Evolutionary conservation across 208 protist genomes (phyloP), one percentile per base, ranked within the genome.

Genomic region (Crithidia acanthocephali): DNA sequence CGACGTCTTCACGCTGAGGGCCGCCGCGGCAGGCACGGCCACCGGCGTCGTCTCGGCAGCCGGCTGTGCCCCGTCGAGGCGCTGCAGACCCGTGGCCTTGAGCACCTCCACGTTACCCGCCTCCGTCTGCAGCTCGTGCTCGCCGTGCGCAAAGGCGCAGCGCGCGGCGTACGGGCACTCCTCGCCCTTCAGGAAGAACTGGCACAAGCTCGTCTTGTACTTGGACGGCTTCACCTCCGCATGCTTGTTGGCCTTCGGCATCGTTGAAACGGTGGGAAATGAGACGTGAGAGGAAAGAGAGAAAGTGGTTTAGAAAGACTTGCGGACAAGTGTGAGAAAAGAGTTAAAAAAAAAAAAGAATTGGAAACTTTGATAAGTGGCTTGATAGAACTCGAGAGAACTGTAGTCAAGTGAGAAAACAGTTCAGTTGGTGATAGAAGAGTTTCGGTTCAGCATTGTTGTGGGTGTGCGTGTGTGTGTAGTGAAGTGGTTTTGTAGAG

Each of bases 181-280:
- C 65, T 85, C 70, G 27, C 82, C 68, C 44, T 81, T 80, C 5
- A 75, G 7, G 52, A 81, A 95, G 79, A 83, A 90, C 57, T 90
- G 83, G 80, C 91, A 95, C 7, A 93, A 58, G 32, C 72, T 73
- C 13, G 91, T 95, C 76, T 92, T 92, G 80, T 83, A 95, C 74
- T 95, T 95, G 55, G 86, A 92, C n/a, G 88, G 91, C 73, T 95
- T 93, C 32, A 95, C 86, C 58, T 92, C 85, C 10, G 74, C 87
- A 44, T 76, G 69, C 30, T 83, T 80, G 75, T 77, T 83, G 25
- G 62, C 65, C 68, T 83, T 82, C 15, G 76, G 59, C 81, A 83
- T 83, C 6, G 13, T 68, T 68, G 51, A 33, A 28, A 22, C n/a
- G 20, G 20, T 4, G 28, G 13, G 25, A 55, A 47, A 52, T 45